Evolutionary conservation across 768 basidiomycete species (phyloP).

Genomic region (Phaeotremella skinneri): DNA sequence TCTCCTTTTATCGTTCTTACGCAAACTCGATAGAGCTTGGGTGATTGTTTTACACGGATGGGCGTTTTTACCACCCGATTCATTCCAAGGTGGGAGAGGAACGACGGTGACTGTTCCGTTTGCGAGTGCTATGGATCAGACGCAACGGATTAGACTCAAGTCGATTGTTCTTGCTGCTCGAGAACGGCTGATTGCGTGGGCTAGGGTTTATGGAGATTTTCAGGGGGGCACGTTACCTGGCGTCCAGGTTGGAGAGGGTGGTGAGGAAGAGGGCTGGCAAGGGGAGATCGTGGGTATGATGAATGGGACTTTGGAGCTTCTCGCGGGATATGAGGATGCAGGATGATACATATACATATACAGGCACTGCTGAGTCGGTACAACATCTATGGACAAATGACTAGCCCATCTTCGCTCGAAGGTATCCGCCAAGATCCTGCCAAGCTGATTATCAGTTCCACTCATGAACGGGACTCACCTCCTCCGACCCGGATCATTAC

Average conservation of each 20-base stretch:
- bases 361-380: too few species aligned
- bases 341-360: neutral
- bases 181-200: slow-evolving; percentile 33
- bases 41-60: slow-evolving; percentile 23
- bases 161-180: slow-evolving; percentile 29
- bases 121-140: slow-evolving; percentile 12
- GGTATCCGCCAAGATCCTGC: slow-evolving; percentile 5
- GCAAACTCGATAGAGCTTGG: slow-evolving; percentile 29
- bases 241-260: neutral
- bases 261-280: slow-evolving; percentile 22
- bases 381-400: too few species aligned
- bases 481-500: slow-evolving; percentile 26
- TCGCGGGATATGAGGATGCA: slow-evolving; percentile 11
- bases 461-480: neutral
- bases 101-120: slow-evolving; percentile 8
- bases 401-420: too few species aligned
- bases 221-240: slow-evolving; percentile 3
- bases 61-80: slow-evolving; percentile 21
- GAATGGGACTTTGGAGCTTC: slow-evolving; percentile 22
- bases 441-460: neutral
- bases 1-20: slow-evolving; percentile 17
- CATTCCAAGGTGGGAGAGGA: slow-evolving; percentile 3
- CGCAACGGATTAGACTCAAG: slow-evolving; percentile 32
- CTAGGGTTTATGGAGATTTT: slow-evolving; percentile 32
- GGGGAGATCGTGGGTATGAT: slow-evolving; percentile 23